Evolutionary conservation across 495 filamentous ascomycete genomes (phyloP).

Genomic region (Penicillium bialowiezense): DNA sequence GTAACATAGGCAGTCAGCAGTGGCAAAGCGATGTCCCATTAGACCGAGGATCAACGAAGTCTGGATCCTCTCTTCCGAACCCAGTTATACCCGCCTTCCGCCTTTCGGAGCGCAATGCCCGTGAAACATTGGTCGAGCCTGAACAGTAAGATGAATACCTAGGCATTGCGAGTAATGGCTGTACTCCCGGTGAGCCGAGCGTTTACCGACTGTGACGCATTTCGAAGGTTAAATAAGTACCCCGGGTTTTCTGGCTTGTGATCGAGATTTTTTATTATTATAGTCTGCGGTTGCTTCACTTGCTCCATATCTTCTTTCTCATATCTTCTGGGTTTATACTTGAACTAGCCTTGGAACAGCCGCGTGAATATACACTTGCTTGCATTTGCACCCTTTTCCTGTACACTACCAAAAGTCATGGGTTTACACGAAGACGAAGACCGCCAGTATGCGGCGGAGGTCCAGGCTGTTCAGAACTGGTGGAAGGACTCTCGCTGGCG

Average conservation of each 20-base stretch:
- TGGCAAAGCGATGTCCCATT: slow-evolving; percentile 27
- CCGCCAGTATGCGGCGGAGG: slow-evolving; percentile 72
- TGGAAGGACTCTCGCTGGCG: slow-evolving; percentile 91
- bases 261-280: slow-evolving; percentile 26
- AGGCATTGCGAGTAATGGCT: slow-evolving; percentile 15
- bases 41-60: slow-evolving; percentile 41
- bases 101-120: slow-evolving; percentile 28
- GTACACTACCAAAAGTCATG: slow-evolving; percentile 33
- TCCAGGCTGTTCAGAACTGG: slow-evolving; percentile 86
- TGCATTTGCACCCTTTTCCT: slow-evolving; percentile 8
- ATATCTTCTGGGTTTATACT: slow-evolving; percentile 3
- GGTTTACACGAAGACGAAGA: slow-evolving; percentile 70
- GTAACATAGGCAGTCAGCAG: background rate
- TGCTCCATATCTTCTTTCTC: background rate
- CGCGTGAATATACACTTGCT: slow-evolving; percentile 11
- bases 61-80: slow-evolving; percentile 45
- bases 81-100: slow-evolving; percentile 29
- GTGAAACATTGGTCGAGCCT: slow-evolving; percentile 25
- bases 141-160: slow-evolving; percentile 12
- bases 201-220: slow-evolving; percentile 48
- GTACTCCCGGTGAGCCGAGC: slow-evolving; percentile 44
- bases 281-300: slow-evolving; percentile 4
- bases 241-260: slow-evolving; percentile 34
- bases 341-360: background rate
- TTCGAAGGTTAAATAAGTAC: slow-evolving; percentile 32